phyloP scores from a whole-genome alignment of 495 filamentous ascomycete genomes.

The Thermothielavioides terrestris region DNA sequence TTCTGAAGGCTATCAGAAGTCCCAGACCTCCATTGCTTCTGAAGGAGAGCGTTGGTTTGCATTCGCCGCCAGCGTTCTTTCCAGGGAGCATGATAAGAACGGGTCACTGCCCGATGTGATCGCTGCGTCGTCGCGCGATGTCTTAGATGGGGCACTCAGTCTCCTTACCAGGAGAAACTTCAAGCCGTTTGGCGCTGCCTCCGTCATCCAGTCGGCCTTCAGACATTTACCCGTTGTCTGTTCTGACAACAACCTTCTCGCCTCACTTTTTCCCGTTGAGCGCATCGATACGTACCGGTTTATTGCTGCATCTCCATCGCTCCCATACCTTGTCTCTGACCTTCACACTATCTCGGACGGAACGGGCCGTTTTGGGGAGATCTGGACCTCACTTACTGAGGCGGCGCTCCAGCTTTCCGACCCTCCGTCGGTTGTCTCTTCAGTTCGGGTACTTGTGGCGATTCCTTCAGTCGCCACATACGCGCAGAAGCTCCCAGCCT shows the following conservation, averaged over 20 bases:
- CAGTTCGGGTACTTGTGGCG: constrained; percentile 33
- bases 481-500: constrained; percentile 17
- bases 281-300: constrained; percentile 13
- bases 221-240: constrained; percentile 22
- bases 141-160: constrained; percentile 28
- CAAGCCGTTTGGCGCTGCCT: constrained; percentile 74
- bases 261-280: constrained; percentile 14
- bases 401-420: constrained; percentile 21
- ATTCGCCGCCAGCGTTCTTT: constrained; percentile 41
- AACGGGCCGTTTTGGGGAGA: constrained; percentile 29
- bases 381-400: constrained; percentile 30
- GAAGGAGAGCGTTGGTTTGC: constrained; percentile 56
- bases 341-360: constrained; percentile 21
- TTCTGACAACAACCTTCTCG: constrained; percentile 7
- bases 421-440: constrained; percentile 12
- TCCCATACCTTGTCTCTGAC: constrained; percentile 28
- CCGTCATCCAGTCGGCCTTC: constrained; percentile 44
- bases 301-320: constrained; percentile 27
- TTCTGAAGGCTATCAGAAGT: constrained; percentile 61
- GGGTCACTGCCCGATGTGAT: constrained; percentile 4
- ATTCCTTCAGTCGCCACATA: constrained; percentile 20
- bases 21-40: constrained; percentile 55
- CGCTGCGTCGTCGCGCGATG: constrained; percentile 10
- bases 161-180: constrained; percentile 51
- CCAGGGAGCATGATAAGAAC: background rate